Evolutionary conservation across 2,329 filamentous ascomycete genomes (phyloP).

Genomic region (Penicillium sp.): DNA sequence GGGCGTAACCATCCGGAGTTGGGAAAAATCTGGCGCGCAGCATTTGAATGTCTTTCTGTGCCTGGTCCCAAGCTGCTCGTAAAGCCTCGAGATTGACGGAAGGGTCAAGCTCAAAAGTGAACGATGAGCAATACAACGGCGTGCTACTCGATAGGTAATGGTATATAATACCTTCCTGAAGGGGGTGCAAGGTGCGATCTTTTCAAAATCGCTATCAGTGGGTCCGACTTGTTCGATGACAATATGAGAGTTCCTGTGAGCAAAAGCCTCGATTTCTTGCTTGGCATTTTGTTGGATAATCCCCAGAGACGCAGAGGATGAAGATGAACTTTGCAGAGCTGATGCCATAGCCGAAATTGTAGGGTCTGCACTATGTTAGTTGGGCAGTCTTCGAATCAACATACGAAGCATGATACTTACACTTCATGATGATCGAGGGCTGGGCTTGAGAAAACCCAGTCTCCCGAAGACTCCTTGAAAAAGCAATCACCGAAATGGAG

Average conservation of each 20-base stretch:
- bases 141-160: constrained; percentile 57
- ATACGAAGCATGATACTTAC: background rate
- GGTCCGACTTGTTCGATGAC: constrained; percentile 55
- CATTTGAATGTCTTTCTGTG: constrained; percentile 57
- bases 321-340: constrained; percentile 16
- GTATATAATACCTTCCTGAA: constrained; percentile 83
- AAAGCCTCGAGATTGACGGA: constrained; percentile 50
- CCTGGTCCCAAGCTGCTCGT: constrained; percentile 54
- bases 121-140: constrained; percentile 72
- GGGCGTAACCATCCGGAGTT: constrained; percentile 71
- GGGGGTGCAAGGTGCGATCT: constrained; percentile 77
- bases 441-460: constrained; percentile 59
- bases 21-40: constrained; percentile 69
- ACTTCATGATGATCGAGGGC: constrained; percentile 64
- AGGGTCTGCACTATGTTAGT: constrained; percentile 19
- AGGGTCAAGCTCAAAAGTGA: constrained; percentile 56
- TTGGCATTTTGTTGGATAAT: constrained; percentile 48
- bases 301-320: constrained; percentile 7
- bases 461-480: constrained; percentile 62
- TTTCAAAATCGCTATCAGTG: constrained; percentile 57
- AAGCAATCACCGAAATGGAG: constrained; percentile 74
- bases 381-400: background rate
- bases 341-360: constrained; percentile 41
- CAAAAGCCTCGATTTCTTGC: constrained; percentile 61
- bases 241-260: constrained; percentile 56